Percentiles rank a stretch among this genome's conserved stretches.
phyloP scores from a whole-genome alignment of 208 protist genomes.

The Trypanosoma mega region DNA sequence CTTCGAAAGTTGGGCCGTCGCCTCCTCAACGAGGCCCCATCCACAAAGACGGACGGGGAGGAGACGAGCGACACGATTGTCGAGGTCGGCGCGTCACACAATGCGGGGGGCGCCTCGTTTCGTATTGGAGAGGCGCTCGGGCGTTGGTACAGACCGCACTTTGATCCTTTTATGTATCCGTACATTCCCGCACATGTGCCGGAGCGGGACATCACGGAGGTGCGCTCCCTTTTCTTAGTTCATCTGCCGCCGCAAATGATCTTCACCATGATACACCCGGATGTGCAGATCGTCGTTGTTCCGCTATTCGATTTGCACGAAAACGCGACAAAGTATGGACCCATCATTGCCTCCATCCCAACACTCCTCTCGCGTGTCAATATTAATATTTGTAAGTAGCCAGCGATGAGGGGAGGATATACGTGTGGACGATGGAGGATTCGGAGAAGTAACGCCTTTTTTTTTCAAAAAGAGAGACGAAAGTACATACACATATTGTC shows the following conservation, averaged over 20 bases:
- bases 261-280: conserved; percentile 61
- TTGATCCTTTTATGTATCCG: conserved; percentile 90
- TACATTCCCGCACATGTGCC: conserved; percentile 91
- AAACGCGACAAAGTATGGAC: conserved; percentile 82
- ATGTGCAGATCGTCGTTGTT: conserved; percentile 81
- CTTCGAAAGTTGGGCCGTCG: conserved; percentile 74
- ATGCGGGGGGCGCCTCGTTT: conserved; percentile 26
- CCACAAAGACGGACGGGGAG: conserved; percentile 4
- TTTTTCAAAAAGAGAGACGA: conserved; percentile 1
- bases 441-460: no score
- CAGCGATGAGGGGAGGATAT: no score
- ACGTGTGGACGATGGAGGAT: no score
- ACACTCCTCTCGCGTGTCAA: conserved; percentile 74
- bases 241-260: conserved; percentile 69
- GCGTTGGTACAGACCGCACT: conserved; percentile 84
- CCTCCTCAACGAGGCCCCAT: conserved; percentile 52
- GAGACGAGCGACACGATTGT: conserved; percentile 37
- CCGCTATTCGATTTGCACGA: conserved; percentile 93
- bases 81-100: conserved; percentile 36
- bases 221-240: conserved; percentile 83
- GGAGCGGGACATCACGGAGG: conserved; percentile 71
- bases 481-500: no score
- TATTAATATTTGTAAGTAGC: conserved; percentile 82
- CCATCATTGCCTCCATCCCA: conserved; percentile 80
- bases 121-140: conserved; percentile 75